Evolutionary conservation across 75 land plant species (phyloP), one percentile per base, ranked within the genome.

Genomic region (Chamaecyparis obtusa): DNA sequence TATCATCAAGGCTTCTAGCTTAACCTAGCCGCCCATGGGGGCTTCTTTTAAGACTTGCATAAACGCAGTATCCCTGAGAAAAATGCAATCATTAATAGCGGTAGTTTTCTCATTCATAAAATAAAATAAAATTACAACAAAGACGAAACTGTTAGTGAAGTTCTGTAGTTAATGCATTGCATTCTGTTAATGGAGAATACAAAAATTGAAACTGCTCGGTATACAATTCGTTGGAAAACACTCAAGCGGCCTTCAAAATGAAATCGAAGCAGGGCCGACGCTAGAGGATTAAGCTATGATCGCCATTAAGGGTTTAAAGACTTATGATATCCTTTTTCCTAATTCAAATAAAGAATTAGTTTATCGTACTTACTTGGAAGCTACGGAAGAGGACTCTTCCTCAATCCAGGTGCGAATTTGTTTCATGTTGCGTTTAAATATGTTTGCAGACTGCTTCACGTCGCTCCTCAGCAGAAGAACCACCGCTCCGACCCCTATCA

Each of bases 381-480:
- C 92, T 44, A 93, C n/a, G 44, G 94, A 27, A 19, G 87, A 85
- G 54, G 96, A 90, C 83, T 97, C 99, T 88, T 95, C 94, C 85
- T 97, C 96, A 46, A 97, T 94, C 99, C 99, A 97, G 27, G 87
- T 64, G 32, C 96, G 95, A 41, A 97, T 93, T n/a, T 97, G 99
- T 39, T 91, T 90, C 21, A 97, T 88, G 80, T 97, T 97, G 46
- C 96, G 89, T 84, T 95, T 86, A 87, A 97, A 94, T 14, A 93
- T 91, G 11, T 93, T 54, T 13, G 96, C 95, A 7, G 97, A 94
- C 87, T 95, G 93, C 69, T 92, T 94, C 51, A 97, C 95, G 35
- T 97, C 99, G 64, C 93, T 89, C 72, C 97, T 89, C 41, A 95
- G 60, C 37, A 97, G 92, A 32, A 97, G 87, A 30, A 92, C 86